Conservation (phyloP, 305 asterid genomes). For the Fraxinus platypoda region DNA sequence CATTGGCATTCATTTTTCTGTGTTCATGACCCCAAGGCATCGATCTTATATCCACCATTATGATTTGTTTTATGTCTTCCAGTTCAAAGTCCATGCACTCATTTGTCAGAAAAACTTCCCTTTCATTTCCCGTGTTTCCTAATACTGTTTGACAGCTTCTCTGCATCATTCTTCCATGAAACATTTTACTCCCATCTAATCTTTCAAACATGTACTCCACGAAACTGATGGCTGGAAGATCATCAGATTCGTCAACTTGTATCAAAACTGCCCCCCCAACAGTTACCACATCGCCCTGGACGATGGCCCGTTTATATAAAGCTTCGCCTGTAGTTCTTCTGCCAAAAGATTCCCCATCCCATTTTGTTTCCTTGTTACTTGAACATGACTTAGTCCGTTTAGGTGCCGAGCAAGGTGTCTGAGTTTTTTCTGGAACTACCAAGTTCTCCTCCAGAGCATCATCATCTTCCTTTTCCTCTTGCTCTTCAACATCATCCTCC, state of each 20-base stretch:
- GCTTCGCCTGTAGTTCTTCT: conserved; percentile 53
- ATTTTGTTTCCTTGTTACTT: conserved; percentile 42
- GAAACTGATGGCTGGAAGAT: conserved; percentile 47
- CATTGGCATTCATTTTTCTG: conserved; percentile 60
- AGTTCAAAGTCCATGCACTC: conserved; percentile 64
- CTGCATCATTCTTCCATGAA: conserved; percentile 81
- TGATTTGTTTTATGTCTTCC: conserved; percentile 50
- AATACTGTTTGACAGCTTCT: conserved; percentile 76
- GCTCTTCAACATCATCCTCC: conserved; percentile 66
- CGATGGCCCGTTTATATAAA: conserved; percentile 51
- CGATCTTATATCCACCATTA: conserved; percentile 50
- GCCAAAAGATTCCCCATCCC: conserved; percentile 69
- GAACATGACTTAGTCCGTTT: conserved; percentile 45
- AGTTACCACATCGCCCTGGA: conserved; percentile 57
- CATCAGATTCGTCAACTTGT: conserved; percentile 55
- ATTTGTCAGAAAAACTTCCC: conserved; percentile 81
- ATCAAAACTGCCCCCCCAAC: conserved; percentile 61
- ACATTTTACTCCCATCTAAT: conserved; percentile 61
- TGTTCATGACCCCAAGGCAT: conserved; percentile 90
- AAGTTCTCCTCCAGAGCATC: conserved; percentile 51
- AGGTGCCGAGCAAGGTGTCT: conserved; percentile 30
- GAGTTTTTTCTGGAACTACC: conserved; percentile 39
- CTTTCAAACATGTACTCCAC: conserved; percentile 89
- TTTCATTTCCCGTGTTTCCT: conserved; percentile 82
- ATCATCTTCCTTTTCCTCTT: conserved; percentile 70